Evolutionary conservation across 2,329 filamentous ascomycete species (phyloP).

Genomic region (Penicillium palitans): DNA sequence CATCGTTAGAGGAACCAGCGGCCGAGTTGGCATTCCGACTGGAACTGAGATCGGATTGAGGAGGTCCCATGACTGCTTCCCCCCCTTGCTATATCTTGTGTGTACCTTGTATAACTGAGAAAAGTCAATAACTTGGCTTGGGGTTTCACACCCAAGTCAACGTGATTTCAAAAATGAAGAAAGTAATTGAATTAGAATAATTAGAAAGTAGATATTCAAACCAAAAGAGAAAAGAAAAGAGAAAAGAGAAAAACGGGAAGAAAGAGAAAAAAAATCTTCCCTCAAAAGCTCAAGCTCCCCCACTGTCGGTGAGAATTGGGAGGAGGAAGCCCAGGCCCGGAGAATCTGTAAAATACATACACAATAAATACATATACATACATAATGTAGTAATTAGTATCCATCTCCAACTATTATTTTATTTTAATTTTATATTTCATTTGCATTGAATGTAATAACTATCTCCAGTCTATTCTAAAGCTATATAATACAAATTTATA

Average conservation of each 20-base stretch:
- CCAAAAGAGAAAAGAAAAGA: neutral
- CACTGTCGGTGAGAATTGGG: neutral
- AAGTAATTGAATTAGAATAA: neutral
- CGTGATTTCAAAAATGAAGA: neutral
- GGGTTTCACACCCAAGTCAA: neutral
- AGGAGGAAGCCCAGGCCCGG: neutral
- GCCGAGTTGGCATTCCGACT: conserved; percentile 24
- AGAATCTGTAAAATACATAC: neutral
- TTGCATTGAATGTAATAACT: too few species aligned
- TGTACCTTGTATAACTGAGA: neutral
- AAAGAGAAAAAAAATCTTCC: neutral
- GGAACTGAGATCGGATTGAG: conserved; percentile 19
- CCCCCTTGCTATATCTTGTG: conserved; percentile 2
- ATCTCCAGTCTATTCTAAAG: too few species aligned
- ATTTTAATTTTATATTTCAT: too few species aligned
- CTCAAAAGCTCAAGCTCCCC: neutral
- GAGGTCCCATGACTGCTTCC: conserved; percentile 23
- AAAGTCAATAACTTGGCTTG: neutral
- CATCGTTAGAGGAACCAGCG: conserved; percentile 10
- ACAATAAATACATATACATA: neutral
- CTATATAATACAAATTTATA: too few species aligned
- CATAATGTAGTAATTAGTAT: neutral
- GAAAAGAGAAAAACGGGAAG: too few species aligned
- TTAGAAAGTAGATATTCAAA: neutral
- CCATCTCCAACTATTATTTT: neutral